Percentiles rank a stretch among this genome's conserved stretches.
phyloP scores from a whole-genome alignment of 768 basidiomycete species.

The Coprinopsis cinerea region DNA sequence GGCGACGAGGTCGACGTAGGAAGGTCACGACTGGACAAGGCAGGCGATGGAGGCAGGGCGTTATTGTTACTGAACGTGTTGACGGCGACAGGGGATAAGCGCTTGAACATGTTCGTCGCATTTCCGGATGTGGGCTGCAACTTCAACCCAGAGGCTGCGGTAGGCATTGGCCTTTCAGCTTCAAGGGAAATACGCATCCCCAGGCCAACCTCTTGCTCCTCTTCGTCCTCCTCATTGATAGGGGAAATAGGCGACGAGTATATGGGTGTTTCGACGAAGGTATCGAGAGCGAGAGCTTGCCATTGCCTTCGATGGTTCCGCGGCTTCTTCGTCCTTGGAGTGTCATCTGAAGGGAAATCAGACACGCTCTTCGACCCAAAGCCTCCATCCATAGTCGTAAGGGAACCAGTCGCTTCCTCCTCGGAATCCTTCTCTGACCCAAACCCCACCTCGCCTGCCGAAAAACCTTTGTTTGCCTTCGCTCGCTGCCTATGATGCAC shows the following conservation, averaged over 20 bases:
- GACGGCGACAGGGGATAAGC: neutral
- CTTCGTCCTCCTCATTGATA: neutral
- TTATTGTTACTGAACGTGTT: neutral
- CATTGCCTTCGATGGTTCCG: conserved; percentile 8
- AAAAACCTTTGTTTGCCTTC: neutral
- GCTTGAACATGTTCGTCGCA: neutral
- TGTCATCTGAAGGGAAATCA: neutral
- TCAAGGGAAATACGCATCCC: neutral
- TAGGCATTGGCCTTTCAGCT: neutral
- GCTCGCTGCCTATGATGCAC: conserved; percentile 2
- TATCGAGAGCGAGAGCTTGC: conserved; percentile 1
- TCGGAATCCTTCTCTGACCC: neutral
- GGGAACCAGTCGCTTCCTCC: neutral
- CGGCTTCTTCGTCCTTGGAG: neutral
- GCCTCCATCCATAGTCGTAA: neutral
- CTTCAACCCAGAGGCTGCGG: neutral
- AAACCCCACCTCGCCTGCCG: neutral
- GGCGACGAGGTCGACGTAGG: neutral
- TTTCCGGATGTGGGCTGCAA: neutral
- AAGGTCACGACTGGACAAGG: neutral
- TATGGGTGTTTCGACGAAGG: too few species aligned
- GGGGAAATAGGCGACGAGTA: neutral
- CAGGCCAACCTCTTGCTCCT: neutral
- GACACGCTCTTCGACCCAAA: neutral
- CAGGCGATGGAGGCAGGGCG: neutral